These are phyloP conservation scores for Aureobasidium uvarum DNA, from an alignment of 2,329 filamentous ascomycete species.

Conservation along the genomic window DNA sequence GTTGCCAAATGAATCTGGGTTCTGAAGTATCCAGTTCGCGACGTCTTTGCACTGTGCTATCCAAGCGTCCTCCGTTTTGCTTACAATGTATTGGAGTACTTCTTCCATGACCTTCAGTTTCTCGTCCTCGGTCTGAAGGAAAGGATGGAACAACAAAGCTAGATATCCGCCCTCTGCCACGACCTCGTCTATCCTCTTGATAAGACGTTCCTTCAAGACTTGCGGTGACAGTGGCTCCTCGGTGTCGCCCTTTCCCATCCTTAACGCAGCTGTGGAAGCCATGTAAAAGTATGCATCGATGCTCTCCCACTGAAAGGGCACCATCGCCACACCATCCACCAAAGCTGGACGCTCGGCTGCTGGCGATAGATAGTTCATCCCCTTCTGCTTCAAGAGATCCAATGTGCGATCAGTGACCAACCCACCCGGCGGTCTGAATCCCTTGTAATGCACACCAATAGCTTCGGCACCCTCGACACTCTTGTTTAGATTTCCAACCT, in stretches of 20 bases:
- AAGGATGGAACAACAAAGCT: constrained; percentile 38
- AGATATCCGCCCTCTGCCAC: constrained; percentile 35
- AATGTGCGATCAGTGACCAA: constrained; percentile 37
- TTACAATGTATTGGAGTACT: constrained; percentile 34
- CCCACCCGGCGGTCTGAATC: constrained; percentile 38
- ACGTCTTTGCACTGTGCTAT: constrained; percentile 36
- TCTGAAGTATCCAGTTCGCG: constrained; percentile 32
- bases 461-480: constrained; percentile 34
- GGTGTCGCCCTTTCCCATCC: constrained; percentile 34
- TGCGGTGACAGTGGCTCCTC: constrained; percentile 31
- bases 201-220: constrained; percentile 31
- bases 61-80: constrained; percentile 35
- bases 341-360: constrained; percentile 36
- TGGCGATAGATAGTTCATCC: constrained; percentile 38
- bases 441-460: constrained; percentile 32
- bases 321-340: constrained; percentile 29
- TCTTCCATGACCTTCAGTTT: constrained; percentile 34
- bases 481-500: constrained; percentile 33
- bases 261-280: constrained; percentile 34
- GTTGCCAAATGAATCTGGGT: constrained; percentile 31
- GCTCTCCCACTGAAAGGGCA: constrained; percentile 33
- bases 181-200: constrained; percentile 35
- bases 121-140: constrained; percentile 33
- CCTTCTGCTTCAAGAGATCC: constrained; percentile 34
- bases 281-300: constrained; percentile 41